phyloP scores from a whole-genome alignment of 345 rosid genomes.

The Acer negundo region DNA sequence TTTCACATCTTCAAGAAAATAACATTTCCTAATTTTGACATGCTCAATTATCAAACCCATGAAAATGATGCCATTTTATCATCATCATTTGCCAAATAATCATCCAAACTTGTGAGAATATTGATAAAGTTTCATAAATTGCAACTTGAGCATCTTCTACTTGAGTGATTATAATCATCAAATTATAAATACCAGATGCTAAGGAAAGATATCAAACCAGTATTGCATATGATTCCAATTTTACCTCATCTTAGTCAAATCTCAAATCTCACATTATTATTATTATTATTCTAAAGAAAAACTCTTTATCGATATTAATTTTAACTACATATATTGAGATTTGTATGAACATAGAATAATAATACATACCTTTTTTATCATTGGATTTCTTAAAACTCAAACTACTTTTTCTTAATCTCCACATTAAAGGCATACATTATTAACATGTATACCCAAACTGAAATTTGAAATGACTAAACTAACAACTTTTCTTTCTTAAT shows the following conservation, averaged over 20 bases:
- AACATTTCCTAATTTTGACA: neutral
- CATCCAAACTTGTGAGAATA: neutral
- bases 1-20: neutral
- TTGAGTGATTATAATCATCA: conserved; percentile 1
- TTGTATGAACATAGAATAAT: neutral
- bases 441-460: neutral
- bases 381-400: neutral
- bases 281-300: neutral
- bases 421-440: neutral
- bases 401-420: neutral
- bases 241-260: neutral
- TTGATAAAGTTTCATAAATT: neutral
- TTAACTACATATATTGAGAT: neutral
- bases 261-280: neutral
- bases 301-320: neutral
- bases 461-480: neutral
- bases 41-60: neutral
- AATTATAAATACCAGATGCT: neutral
- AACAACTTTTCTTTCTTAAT: neutral
- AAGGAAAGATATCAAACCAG: no score
- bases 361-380: no score
- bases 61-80: neutral
- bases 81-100: neutral
- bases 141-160: neutral
- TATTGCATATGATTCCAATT: no score